Conservation (phyloP, 768 basidiomycete genomes). For the Leccinum incarnatum region DNA sequence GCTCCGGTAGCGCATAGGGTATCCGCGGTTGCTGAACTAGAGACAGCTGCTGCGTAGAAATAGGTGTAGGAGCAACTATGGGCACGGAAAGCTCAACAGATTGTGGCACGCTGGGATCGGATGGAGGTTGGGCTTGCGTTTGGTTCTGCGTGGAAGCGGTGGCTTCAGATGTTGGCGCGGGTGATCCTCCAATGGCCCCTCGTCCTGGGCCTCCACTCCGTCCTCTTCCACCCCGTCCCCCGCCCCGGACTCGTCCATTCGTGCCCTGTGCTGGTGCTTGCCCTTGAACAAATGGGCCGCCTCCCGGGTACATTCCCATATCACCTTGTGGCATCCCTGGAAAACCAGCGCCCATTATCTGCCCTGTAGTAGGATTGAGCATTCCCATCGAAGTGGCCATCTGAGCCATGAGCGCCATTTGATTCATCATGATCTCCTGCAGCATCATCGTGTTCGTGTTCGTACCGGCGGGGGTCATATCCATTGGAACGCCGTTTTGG, state of each 20-base stretch:
- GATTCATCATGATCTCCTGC: constrained; percentile 89
- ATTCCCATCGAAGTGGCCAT: constrained; percentile 85
- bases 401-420: constrained; percentile 92
- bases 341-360: constrained; percentile 54
- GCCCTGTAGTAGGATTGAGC: constrained; percentile 56
- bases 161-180: constrained; percentile 20
- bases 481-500: constrained; percentile 45
- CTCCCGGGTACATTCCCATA: constrained; percentile 46
- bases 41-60: constrained; percentile 11
- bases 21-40: constrained; percentile 32
- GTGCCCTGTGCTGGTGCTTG: constrained; percentile 13
- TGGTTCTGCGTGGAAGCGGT: constrained; percentile 19
- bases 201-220: constrained; percentile 43
- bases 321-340: constrained; percentile 57
- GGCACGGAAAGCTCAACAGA: constrained; percentile 11
- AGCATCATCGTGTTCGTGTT: constrained; percentile 68
- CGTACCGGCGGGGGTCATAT: constrained; percentile 45
- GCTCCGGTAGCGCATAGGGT: constrained; percentile 62
- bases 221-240: constrained; percentile 45
- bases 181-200: constrained; percentile 32
- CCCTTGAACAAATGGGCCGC: constrained; percentile 21
- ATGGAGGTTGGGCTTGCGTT: constrained; percentile 15
- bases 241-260: constrained; percentile 44
- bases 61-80: constrained; percentile 26
- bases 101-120: constrained; percentile 15